Conservation (phyloP, 768 basidiomycete genomes). For the Phlebiopsis gigantea region DNA sequence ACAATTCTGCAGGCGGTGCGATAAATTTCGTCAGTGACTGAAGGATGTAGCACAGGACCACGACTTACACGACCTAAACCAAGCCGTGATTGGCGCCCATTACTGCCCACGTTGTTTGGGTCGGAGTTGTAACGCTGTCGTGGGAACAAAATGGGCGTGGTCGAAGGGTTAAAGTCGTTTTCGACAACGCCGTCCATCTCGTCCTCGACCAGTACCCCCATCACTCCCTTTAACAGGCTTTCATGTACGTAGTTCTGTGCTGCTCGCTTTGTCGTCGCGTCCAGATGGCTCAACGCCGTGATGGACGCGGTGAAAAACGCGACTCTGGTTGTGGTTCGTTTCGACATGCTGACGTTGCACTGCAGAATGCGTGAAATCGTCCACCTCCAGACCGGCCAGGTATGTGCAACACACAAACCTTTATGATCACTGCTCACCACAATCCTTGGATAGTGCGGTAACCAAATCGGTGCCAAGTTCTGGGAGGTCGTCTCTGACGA, state of each 20-base stretch:
- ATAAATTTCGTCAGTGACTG: too few relatives aligned
- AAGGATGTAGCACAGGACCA: too few relatives aligned
- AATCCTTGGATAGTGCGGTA: slow-evolving; percentile 71
- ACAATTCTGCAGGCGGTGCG: too few relatives aligned
- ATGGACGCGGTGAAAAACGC: slow-evolving; percentile 17
- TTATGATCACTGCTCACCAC: neutral
- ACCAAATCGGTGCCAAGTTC: slow-evolving; percentile 98
- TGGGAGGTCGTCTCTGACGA: slow-evolving; percentile 99
- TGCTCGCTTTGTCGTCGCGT: slow-evolving; percentile 1
- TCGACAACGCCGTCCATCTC: slow-evolving; percentile 18
- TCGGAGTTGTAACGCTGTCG: slow-evolving; percentile 14
- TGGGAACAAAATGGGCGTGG: slow-evolving; percentile 12
- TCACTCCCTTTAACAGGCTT: slow-evolving; percentile 18
- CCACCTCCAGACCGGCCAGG: slow-evolving; percentile 99
- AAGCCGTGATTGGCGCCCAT: neutral
- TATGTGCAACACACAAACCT: slow-evolving; percentile 30
- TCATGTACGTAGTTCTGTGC: slow-evolving; percentile 24
- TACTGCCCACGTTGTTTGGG: slow-evolving; percentile 12
- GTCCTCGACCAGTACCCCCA: slow-evolving; percentile 20
- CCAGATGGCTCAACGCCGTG: slow-evolving; percentile 11
- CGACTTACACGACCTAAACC: too few relatives aligned
- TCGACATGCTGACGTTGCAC: slow-evolving; percentile 13
- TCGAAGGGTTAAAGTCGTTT: slow-evolving; percentile 16
- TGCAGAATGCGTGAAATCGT: slow-evolving; percentile 98
- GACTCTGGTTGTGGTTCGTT: slow-evolving; percentile 2